A percentile compares a stretch with the other conserved stretches of the same genome.
phyloP scores from a whole-genome alignment of 2,329 filamentous ascomycete species.

The Albophoma yamanashiensis region DNA sequence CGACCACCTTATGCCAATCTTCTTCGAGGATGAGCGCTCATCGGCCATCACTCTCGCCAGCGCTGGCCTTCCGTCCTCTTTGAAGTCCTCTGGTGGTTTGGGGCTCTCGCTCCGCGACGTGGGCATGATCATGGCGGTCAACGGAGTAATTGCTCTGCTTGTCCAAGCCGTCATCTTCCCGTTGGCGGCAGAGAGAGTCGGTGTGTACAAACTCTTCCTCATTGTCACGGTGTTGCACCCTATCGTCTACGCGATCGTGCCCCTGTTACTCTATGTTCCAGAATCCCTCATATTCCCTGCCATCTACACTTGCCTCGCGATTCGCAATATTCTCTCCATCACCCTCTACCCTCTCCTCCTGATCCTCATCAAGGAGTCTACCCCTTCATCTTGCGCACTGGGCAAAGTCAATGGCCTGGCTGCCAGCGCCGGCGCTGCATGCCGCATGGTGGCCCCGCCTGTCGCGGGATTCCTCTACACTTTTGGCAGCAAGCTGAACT shows the following conservation, averaged over 20 bases:
- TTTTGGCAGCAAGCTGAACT: constrained; percentile 45
- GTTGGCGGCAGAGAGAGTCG: constrained; percentile 43
- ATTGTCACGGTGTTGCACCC: constrained; percentile 50
- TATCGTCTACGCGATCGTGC: constrained; percentile 49
- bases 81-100: constrained; percentile 51
- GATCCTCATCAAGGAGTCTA: constrained; percentile 58
- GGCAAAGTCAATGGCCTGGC: constrained; percentile 57
- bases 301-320: constrained; percentile 45
- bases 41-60: constrained; percentile 24
- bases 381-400: constrained; percentile 42
- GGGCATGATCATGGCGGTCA: constrained; percentile 48
- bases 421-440: constrained; percentile 54
- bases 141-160: constrained; percentile 48
- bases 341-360: constrained; percentile 55
- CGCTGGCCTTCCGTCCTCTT: constrained; percentile 24
- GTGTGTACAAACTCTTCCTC: constrained; percentile 50
- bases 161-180: constrained; percentile 53
- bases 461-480: constrained; percentile 54
- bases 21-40: constrained; percentile 67
- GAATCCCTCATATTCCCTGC: constrained; percentile 38
- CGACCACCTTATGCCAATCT: constrained; percentile 85
- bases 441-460: constrained; percentile 56
- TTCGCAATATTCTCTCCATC: constrained; percentile 52
- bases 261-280: constrained; percentile 45
- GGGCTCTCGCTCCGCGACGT: constrained; percentile 53